Base-by-base conservation (phyloP, 441 rosid species). In the Arabidopsis lyrata region DNA sequence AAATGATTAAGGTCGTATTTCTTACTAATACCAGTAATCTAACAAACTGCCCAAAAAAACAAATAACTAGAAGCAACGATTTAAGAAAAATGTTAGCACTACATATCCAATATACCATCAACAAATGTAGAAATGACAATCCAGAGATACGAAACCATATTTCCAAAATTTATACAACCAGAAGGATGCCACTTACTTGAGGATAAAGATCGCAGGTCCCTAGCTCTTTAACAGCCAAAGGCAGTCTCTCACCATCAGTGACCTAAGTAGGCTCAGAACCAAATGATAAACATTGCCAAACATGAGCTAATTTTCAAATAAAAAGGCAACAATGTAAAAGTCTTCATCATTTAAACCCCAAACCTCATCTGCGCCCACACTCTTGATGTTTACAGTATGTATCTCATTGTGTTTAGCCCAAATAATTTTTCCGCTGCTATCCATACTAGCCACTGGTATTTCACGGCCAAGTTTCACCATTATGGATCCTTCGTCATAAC, bases 341-440 rank as follows among this genome's bases (percentile, higher is more conserved):
- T 36, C 42, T 45, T 7, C 1, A 36, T 68, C 41, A 62, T 54
- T 15, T 22, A 22, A 35, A 48, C 54, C 73, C 31, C 82, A 61
- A 44, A 91, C 98, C 99, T 91, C 99, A 88, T 95, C 97, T 78
- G 96, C 88, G 61, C 96, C 97, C 48, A 93, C 89, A 71, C 87
- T 93, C 93, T 91, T 93, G 83, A 95, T 93, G 81, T 95, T 95
- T 72, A 95, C 96, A 55, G 99, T 93, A 78, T 93, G 99, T 76
- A 95, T 90, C 83, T 95, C 99, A 84, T 95, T 95, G 81, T 95
- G 99, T 80, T 91, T 95, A 24, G 99, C 98, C 99, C 99, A 95
- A 77, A 95, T 93, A 78, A 95, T 90, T 81, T 91, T 95, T 70
- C 99, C 99, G 82, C 97, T 88, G 81, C 83, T 91, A 81, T 96